A percentile compares a stretch with the other conserved stretches of the same genome.
These are phyloP conservation scores for Schizopora paradoxa DNA, from an alignment of 1,284 basidiomycete genomes.

Conservation along the genomic window DNA sequence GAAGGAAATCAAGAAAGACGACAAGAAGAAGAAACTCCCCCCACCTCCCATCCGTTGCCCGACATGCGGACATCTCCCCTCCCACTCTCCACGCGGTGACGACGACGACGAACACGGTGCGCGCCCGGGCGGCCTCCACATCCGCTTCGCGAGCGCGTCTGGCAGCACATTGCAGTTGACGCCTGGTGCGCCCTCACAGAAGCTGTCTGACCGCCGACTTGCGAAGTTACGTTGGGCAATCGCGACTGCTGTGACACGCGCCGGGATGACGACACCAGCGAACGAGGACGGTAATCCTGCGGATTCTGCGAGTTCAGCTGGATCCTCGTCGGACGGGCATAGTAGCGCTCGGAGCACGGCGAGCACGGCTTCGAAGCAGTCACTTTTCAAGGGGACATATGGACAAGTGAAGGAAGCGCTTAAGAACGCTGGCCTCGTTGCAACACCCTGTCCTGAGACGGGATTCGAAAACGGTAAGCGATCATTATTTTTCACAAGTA, in stretches of 20 bases:
- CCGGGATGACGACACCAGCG: conserved; percentile 41
- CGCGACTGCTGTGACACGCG: conserved; percentile 39
- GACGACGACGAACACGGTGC: conserved; percentile 19
- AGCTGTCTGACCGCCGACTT: conserved; percentile 30
- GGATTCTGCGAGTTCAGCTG: no score
- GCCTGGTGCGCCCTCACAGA: conserved; percentile 9
- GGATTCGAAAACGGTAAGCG: conserved; percentile 35
- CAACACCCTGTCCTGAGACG: conserved; percentile 34
- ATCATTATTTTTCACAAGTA: conserved; percentile 1
- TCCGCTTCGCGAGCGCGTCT: conserved; percentile 32
- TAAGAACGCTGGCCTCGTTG: conserved; percentile 36
- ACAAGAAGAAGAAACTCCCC: conserved; percentile 16
- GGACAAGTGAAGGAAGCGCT: conserved; percentile 43
- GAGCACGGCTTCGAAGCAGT: conserved; percentile 22
- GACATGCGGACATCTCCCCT: conserved; percentile 14
- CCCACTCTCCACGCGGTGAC: conserved; percentile 10
- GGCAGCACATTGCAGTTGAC: conserved; percentile 15
- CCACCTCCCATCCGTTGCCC: conserved; percentile 16
- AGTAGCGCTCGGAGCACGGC: conserved; percentile 10
- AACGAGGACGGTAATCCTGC: conserved; percentile 18
- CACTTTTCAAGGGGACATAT: conserved; percentile 44
- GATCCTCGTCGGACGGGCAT: conserved; percentile 22
- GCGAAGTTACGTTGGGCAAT: conserved; percentile 37
- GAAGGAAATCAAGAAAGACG: conserved; percentile 18
- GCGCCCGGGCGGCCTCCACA: conserved; percentile 33